Evolutionary conservation across 352 stramenopile species (phyloP).

Genomic region (Globisporangium cylindrosporum): DNA sequence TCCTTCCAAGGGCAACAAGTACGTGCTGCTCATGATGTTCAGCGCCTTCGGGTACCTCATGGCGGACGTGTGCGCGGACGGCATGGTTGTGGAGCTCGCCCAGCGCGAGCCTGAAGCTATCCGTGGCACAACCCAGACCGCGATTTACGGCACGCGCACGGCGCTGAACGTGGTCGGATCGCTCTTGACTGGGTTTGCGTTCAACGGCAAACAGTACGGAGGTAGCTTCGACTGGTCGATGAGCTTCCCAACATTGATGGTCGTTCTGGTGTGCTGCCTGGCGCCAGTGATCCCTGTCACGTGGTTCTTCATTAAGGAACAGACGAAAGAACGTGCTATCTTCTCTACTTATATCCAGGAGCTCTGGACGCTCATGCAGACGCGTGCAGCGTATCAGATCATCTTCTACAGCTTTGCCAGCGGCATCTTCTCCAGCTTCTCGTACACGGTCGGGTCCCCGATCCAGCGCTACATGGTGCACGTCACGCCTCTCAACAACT

Average conservation of each 20-base stretch:
- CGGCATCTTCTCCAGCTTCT: constrained; percentile 1
- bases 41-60: not conserved
- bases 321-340: not conserved
- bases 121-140: not conserved
- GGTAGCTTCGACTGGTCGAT: not conserved
- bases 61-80: not conserved
- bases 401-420: not conserved
- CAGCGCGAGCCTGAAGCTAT: not conserved
- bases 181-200: not conserved
- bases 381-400: not conserved
- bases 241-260: not conserved
- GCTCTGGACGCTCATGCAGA: not conserved
- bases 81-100: not conserved
- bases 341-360: not conserved
- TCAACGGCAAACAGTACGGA: not conserved
- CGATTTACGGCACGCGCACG: not conserved
- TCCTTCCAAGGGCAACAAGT: not conserved
- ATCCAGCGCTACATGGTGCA: constrained; percentile 1
- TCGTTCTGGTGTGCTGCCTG: not conserved
- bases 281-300: not conserved
- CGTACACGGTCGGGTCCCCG: not conserved
- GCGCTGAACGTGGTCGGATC: not conserved
- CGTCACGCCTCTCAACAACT: not conserved
- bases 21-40: not conserved
- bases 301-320: constrained; percentile 1